Percentiles rank a stretch among this genome's conserved stretches.
These are phyloP conservation scores for Colletotrichum chlorophyti DNA, from an alignment of 2,329 filamentous ascomycete species.

Conservation along the genomic window DNA sequence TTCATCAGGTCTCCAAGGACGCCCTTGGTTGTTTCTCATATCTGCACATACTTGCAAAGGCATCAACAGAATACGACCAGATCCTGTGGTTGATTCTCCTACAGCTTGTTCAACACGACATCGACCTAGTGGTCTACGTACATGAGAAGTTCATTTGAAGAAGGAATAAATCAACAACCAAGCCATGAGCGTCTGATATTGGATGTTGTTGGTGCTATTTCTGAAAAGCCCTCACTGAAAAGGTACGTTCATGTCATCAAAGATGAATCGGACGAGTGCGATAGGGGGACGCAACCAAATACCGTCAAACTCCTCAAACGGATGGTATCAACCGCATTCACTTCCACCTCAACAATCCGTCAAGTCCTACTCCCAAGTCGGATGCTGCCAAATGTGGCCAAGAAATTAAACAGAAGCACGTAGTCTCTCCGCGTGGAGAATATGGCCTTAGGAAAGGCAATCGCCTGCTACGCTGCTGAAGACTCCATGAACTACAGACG, in stretches of 20 bases:
- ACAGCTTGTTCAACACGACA: background rate
- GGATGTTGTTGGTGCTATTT: background rate
- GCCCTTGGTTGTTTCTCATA: constrained; percentile 37
- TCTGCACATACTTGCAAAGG: constrained; percentile 40
- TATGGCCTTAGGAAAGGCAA: constrained; percentile 29
- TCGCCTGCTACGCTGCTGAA: constrained; percentile 31
- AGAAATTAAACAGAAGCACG: constrained; percentile 26
- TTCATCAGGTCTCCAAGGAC: constrained; percentile 35
- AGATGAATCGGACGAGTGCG: constrained; percentile 11
- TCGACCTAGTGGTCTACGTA: background rate
- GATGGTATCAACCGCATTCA: background rate
- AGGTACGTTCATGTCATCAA: background rate
- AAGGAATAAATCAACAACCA: background rate
- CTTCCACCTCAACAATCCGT: background rate
- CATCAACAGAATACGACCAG: constrained; percentile 40
- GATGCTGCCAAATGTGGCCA: constrained; percentile 13
- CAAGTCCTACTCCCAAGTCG: constrained; percentile 5
- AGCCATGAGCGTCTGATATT: constrained; percentile 3
- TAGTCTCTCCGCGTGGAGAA: constrained; percentile 39
- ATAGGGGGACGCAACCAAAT: background rate
- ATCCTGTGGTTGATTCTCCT: constrained; percentile 23
- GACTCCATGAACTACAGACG: background rate
- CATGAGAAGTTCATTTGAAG: background rate
- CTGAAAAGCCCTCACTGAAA: constrained; percentile 10
- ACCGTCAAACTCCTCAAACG: background rate